These are phyloP conservation scores for Penicillium bovifimosum DNA, from an alignment of 495 filamentous ascomycete genomes.

Conservation along the genomic window DNA sequence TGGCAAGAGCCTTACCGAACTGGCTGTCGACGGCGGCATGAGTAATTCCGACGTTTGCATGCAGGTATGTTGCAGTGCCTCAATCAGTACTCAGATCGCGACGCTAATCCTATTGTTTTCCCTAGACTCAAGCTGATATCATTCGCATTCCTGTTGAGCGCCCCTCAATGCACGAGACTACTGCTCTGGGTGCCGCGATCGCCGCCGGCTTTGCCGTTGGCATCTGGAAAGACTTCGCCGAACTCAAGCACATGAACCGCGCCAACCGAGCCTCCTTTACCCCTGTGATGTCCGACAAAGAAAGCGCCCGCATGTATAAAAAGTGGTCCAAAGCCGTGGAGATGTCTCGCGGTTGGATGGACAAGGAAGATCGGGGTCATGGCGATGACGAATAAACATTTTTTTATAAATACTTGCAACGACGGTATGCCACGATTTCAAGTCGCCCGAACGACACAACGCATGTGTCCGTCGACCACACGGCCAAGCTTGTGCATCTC, in stretches of 20 bases:
- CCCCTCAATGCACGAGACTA: constrained; percentile 90
- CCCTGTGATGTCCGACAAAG: constrained; percentile 55
- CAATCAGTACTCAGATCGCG: neutral
- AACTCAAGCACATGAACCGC: constrained; percentile 73
- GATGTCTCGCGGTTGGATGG: constrained; percentile 83
- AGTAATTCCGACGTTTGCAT: constrained; percentile 91
- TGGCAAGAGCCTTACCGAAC: constrained; percentile 63
- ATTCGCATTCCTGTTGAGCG: constrained; percentile 83
- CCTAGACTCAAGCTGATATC: constrained; percentile 80
- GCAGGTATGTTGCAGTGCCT: constrained; percentile 53
- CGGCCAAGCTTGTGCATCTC: neutral
- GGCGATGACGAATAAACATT: constrained; percentile 26
- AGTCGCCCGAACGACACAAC: too few relatives aligned
- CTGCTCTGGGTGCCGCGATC: constrained; percentile 88
- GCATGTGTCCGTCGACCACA: constrained; percentile 1
- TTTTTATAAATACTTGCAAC: neutral
- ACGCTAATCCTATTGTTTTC: constrained; percentile 8
- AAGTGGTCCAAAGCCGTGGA: constrained; percentile 84
- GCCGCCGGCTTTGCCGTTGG: constrained; percentile 83
- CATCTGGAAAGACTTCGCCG: constrained; percentile 74
- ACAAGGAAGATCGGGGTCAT: constrained; percentile 33
- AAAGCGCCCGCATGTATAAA: constrained; percentile 64
- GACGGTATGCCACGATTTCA: too few relatives aligned
- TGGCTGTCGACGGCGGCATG: constrained; percentile 93
- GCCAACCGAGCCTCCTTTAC: constrained; percentile 68